Base-by-base conservation (phyloP, 2,329 filamentous ascomycete species). In the Ceratocystiopsis brevicomis region DNA sequence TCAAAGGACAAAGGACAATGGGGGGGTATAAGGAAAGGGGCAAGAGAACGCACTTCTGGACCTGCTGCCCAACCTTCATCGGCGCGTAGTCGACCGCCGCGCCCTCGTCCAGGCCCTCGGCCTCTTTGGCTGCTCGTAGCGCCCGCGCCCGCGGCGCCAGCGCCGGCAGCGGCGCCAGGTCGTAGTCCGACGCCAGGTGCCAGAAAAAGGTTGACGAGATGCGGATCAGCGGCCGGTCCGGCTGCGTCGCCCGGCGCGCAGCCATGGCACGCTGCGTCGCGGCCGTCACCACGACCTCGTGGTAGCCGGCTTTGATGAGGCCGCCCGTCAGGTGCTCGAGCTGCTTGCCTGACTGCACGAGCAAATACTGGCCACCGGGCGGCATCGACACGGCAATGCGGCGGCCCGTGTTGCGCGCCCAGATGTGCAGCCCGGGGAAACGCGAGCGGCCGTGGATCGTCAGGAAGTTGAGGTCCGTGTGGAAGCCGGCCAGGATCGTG, bases 401-500 rank as follows among this genome's bases (percentile, higher is more conserved):
- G 48, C 61, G 63, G 38, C 72, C 72, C 2, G 71, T 76, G 63
- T 76, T 76, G 50, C 72, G 69, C 18, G 71, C 72, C 72, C 72
- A 76, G 52, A 76, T 68, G 59, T 76, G 66, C 50, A 76, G 63
- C 3, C 72, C 72, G 0, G 72, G 72, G 51, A 73, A 76, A 46
- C 72, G 69, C 30, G 69, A 73, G 50, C 72, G 72, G 45, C 72
- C 72, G 59, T 76, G 72, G 57, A 76, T 76, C 49, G 72, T 76
- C 42, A 76, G 63, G 55, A 76, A 76, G 63, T 76, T 76, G 45
- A 76, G 68, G 52, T 76, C 72, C 1, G 72, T 76, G 56, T 76
- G 72, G 61, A 76, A 76, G 36, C 72, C 72, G 15, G 72, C 72
- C 15, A 76, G 65, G 52, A 76, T 75, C 41, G 70, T 76, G 59